Evolutionary conservation across 2,329 filamentous ascomycete species (phyloP).

Genomic region (Aspergillus aculeatus): DNA sequence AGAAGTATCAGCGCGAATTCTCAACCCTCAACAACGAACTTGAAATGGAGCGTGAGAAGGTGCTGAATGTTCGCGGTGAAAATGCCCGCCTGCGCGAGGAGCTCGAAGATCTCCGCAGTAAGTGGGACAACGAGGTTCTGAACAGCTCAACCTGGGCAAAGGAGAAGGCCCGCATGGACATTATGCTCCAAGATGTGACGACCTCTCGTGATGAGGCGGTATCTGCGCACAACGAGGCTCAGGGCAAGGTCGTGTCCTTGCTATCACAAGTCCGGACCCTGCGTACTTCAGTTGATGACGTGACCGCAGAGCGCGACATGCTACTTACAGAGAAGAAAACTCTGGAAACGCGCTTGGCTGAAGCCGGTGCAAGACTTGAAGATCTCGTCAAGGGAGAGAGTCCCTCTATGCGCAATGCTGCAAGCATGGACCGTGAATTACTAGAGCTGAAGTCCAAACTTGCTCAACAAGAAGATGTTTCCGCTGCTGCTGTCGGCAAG

Average conservation of each 20-base stretch:
- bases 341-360: slow-evolving; percentile 77
- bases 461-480: slow-evolving; percentile 90
- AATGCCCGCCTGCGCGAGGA: slow-evolving; percentile 90
- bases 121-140: slow-evolving; percentile 97
- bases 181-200: slow-evolving; percentile 82
- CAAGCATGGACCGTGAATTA: slow-evolving; percentile 82
- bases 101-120: slow-evolving; percentile 87
- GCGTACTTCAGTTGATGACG: slow-evolving; percentile 80
- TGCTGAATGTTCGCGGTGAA: slow-evolving; percentile 78
- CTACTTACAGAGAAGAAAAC: slow-evolving; percentile 86
- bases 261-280: slow-evolving; percentile 85
- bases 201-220: slow-evolving; percentile 92
- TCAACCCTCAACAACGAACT: slow-evolving; percentile 86
- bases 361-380: slow-evolving; percentile 84
- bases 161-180: slow-evolving; percentile 88
- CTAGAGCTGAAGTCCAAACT: slow-evolving; percentile 84
- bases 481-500: slow-evolving; percentile 88
- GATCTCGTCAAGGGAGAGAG: slow-evolving; percentile 82
- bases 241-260: slow-evolving; percentile 86
- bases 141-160: slow-evolving; percentile 99
- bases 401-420: slow-evolving; percentile 84
- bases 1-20: slow-evolving; percentile 95
- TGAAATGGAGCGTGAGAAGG: slow-evolving; percentile 87
- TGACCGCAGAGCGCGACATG: slow-evolving; percentile 78
- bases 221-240: slow-evolving; percentile 89